phyloP scores from a whole-genome alignment of 805 yeast genomes.

The Middelhovenomyces tepae region DNA sequence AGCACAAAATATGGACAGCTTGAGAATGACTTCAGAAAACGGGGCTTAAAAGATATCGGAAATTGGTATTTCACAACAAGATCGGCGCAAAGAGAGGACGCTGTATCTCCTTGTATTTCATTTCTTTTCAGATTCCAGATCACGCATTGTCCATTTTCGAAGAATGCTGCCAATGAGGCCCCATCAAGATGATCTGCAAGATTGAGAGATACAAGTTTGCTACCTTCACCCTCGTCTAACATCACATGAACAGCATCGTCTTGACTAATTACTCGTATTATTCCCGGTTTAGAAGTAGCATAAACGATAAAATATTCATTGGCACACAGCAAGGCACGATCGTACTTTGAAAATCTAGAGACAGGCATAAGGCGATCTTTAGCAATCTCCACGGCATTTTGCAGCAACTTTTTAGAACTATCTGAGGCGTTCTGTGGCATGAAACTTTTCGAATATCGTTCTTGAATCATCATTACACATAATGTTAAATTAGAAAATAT shows the following conservation, averaged over 20 bases:
- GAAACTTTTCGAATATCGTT: constrained; percentile 4
- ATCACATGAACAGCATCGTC: constrained; percentile 15
- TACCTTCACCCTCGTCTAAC: constrained; percentile 6
- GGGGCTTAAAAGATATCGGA: no score
- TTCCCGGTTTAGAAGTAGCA: constrained; percentile 16
- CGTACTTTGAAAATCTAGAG: constrained; percentile 13
- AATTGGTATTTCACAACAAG: no score
- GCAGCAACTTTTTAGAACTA: background rate
- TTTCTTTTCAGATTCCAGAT: no score
- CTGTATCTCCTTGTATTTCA: no score
- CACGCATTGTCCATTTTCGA: no score
- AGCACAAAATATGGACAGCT: no score
- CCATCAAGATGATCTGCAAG: constrained; percentile 1
- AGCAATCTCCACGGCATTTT: constrained; percentile 7
- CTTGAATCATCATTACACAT: constrained; percentile 3
- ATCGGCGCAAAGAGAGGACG: no score
- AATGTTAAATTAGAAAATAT: no score
- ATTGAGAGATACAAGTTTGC: constrained; percentile 3
- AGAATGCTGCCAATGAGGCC: constrained; percentile 5
- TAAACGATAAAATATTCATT: constrained; percentile 15
- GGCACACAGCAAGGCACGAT: constrained; percentile 11
- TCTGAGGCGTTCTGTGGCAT: constrained; percentile 2
- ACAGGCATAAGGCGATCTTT: constrained; percentile 17
- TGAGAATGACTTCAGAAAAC: no score
- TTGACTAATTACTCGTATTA: constrained; percentile 16